Base-by-base conservation (phyloP, 352 stramenopile species). In the Globisporangium cylindrosporum region DNA sequence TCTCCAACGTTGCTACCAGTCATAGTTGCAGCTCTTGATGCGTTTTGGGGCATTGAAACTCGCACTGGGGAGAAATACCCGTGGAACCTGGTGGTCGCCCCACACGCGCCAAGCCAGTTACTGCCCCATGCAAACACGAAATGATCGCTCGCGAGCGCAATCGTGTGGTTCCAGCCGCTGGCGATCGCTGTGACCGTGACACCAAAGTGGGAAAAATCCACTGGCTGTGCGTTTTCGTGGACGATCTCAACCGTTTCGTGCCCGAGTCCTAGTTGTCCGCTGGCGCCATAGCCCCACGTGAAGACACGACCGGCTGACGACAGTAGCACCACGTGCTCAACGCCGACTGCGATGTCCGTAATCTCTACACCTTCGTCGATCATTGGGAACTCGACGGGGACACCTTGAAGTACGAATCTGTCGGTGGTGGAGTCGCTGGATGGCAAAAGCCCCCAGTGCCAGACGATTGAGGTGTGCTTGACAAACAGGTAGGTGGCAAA, bases 61-160 rank as follows among this genome's bases (percentile, higher is more conserved):
- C 72, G 64, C 8, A 82, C 75, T 12, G 76, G 76, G 5, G 75
- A 54, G 48, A 75, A 79, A 43, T 86, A 86, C 15, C 79, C 72
- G 34, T 73, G 72, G 60, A 86, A 86, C 24, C 76, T 84, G 29
- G 76, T 86, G 22, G 70, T 70, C 2, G 74, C 73, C 0, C 79
- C 79, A 57, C 79, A 82, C 3, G 70, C 74, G 9, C 79, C 76
- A 25, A 72, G 63, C 6, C 48, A 53, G 55, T 86, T 86, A 59
- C 66, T 80, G 15, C 79, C 78, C 76, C 79, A 84, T 18, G 68
- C 65, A 48, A 73, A 84, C 1, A 86, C 43, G 2, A 66, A 38
- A 10, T 41, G 38, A 27, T 73, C 74, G 15, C 29, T 67, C 15
- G 70, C 58, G 5, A 79, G 18, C 18, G 75, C 79, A 12, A 82